Evolutionary conservation across 371 early-diverging fungal genomes (phyloP), one percentile per base, ranked within the genome.

Genomic region (Mucor circinelloides): DNA sequence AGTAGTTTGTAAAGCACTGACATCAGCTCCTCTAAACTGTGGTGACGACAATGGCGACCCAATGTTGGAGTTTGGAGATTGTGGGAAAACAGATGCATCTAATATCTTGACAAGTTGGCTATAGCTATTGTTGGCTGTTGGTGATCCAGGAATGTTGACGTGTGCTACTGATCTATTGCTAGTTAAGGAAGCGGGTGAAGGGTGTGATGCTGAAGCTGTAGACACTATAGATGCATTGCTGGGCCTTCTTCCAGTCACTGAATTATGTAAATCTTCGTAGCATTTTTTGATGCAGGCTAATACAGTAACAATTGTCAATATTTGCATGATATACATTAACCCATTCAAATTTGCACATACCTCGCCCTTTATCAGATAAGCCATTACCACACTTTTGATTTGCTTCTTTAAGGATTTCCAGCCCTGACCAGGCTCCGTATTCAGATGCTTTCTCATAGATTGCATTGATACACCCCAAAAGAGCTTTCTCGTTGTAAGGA

Each of bases 391-490:
- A 60, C 15, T 59, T 65, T 17, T 50, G 44, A 52, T 31, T 61
- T 17, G 68, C 70, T 13, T 54, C 60, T 19, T 68, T 68, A 23
- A 80, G 63, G 13, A 78, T 72, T 1, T 71, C 69, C 3, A 72
- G 27, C 31, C 67, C 73, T 21, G 81, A 80, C 74, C 75, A 77
- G 23, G 61, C 58, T 6, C 81, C 81, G 48, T 68, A 67, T 13
- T 64, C 66, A 28, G 30, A 40, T 21, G 69, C 68, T 48, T 69
- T 60, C 44, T 70, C 67, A 31, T n/a, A 30, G 64, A 73, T 63
- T 23, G 63, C 69, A 32, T 31, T 40, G 8, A 78, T 64, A 60
- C 82, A 82, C 0, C 32, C 46, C n/a, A 77, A 48, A n/a, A 82
- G 27, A 0, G 71, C 73, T 6, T 32, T 40, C 57, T 82, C 80